These are phyloP conservation scores for Colletotrichum endophyticum DNA, from an alignment of 2,329 filamentous ascomycete species.

Conservation along the genomic window DNA sequence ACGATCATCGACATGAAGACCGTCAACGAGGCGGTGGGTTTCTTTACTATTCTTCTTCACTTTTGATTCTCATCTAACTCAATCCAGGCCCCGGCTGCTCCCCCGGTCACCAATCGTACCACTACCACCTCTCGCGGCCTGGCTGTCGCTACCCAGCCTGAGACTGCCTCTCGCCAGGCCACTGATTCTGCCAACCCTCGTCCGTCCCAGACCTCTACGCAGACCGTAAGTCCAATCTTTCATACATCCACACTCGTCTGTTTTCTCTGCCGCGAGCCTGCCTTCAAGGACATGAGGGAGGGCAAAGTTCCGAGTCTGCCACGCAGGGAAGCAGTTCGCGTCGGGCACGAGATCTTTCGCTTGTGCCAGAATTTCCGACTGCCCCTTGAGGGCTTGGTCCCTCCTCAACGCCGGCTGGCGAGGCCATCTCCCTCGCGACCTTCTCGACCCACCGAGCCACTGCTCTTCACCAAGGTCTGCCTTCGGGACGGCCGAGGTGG, in stretches of 20 bases:
- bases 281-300: not conserved
- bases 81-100: not conserved
- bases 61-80: not conserved
- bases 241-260: not conserved
- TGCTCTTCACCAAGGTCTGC: no score
- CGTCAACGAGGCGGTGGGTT: not conserved
- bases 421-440: not conserved
- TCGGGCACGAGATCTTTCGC: not conserved
- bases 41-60: not conserved
- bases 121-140: no score
- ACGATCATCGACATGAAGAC: not conserved
- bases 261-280: not conserved
- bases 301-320: not conserved
- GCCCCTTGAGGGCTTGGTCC: not conserved
- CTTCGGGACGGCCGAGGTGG: not conserved
- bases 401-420: not conserved
- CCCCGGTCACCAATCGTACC: no score
- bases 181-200: fast-evolving
- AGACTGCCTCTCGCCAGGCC: not conserved
- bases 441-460: not conserved
- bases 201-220: fast-evolving
- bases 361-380: not conserved
- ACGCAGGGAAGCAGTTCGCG: not conserved
- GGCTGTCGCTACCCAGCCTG: fast-evolving
- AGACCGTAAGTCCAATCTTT: not conserved